These are phyloP conservation scores for Talaromyces sp. DNA, from an alignment of 2,329 filamentous ascomycete species.

Conservation along the genomic window DNA sequence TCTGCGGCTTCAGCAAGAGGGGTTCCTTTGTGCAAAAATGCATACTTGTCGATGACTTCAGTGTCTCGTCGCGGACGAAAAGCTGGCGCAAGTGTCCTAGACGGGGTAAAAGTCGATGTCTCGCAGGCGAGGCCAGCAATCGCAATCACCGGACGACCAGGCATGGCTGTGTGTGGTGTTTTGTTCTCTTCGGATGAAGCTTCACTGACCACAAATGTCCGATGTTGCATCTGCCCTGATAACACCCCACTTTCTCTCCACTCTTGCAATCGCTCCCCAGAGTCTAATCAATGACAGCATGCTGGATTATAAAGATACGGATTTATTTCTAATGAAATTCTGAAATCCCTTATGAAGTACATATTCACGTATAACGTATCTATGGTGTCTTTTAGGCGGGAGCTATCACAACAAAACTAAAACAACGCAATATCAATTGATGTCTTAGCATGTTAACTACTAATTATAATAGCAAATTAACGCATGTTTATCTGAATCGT, in stretches of 20 bases:
- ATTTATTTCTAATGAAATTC: background rate
- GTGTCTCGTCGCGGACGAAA: constrained; percentile 45
- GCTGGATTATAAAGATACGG: no score
- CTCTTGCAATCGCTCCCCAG: background rate
- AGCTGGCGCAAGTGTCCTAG: constrained; percentile 44
- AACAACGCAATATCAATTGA: background rate
- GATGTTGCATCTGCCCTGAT: background rate
- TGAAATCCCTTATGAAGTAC: background rate
- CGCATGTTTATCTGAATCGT: no score
- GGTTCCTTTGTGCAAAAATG: constrained; percentile 41
- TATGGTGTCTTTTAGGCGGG: background rate
- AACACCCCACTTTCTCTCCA: background rate
- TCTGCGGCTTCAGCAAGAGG: constrained; percentile 38
- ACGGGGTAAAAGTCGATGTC: constrained; percentile 50
- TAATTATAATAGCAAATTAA: no score
- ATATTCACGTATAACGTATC: background rate
- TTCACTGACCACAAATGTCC: background rate
- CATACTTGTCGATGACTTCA: constrained; percentile 42
- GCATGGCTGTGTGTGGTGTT: constrained; percentile 18
- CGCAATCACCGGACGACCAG: constrained; percentile 43
- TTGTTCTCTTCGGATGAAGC: constrained; percentile 15
- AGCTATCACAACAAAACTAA: background rate
- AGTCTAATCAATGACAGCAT: background rate
- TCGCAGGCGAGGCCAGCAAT: constrained; percentile 52
- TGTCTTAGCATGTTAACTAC: background rate